phyloP scores from a whole-genome alignment of 176 grass and related monocot species.

The Triticum aestivum region DNA sequence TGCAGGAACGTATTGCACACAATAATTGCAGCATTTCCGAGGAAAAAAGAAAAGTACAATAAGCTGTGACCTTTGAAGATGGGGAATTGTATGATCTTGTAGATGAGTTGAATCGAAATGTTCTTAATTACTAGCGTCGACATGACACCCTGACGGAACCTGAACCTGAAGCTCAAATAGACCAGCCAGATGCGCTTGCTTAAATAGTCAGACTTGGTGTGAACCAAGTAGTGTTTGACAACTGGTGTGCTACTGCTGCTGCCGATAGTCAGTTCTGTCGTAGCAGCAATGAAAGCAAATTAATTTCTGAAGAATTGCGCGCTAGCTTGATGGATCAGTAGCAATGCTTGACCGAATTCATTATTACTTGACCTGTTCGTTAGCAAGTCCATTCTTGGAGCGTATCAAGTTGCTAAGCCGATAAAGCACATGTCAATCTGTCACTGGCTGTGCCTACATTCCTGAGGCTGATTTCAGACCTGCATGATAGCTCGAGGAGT shows the following conservation, averaged over 20 bases:
- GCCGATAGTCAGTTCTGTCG: neutral
- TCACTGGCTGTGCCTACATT: neutral
- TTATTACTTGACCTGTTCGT: neutral
- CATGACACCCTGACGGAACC: neutral
- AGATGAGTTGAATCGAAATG: neutral
- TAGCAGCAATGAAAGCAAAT: conserved; percentile 24
- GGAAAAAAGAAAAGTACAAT: neutral
- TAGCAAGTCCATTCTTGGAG: neutral
- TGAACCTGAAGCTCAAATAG: neutral
- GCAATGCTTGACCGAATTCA: neutral
- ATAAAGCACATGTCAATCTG: neutral
- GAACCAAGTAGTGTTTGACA: neutral
- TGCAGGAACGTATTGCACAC: neutral
- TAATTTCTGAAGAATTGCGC: neutral
- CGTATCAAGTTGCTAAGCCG: neutral
- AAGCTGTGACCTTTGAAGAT: neutral
- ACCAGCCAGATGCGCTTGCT: neutral
- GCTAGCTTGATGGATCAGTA: neutral
- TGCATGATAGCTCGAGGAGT: neutral
- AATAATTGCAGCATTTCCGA: neutral
- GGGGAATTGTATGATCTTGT: neutral
- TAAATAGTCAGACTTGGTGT: neutral
- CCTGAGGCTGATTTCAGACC: neutral
- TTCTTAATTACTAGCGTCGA: neutral
- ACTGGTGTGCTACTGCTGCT: neutral